Conservation (phyloP, 306 rosid genomes). For the Cyamopsis tetragonoloba region DNA sequence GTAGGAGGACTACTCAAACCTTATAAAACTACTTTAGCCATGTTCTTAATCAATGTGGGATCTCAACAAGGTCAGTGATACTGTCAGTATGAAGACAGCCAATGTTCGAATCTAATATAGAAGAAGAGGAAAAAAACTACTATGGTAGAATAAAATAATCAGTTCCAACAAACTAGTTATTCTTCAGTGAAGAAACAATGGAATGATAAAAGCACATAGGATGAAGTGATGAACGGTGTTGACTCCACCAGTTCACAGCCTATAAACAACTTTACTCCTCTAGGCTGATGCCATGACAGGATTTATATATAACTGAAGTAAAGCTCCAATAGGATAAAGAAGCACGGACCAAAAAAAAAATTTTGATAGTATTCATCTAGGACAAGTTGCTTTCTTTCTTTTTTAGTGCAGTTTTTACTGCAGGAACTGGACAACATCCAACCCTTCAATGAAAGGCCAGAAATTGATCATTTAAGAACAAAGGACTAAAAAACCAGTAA, state of each 20-base stretch:
- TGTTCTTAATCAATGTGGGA: too few species aligned
- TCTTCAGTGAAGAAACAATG: slow-evolving; percentile 9
- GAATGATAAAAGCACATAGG: too few species aligned
- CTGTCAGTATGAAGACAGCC: not conserved
- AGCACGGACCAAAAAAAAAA: not conserved
- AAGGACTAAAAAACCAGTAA: not conserved
- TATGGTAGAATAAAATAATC: slow-evolving; percentile 2
- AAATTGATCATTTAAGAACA: not conserved
- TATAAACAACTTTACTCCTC: not conserved
- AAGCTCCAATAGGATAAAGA: slow-evolving; percentile 14
- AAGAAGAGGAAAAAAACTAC: not conserved
- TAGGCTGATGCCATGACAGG: slow-evolving; percentile 3
- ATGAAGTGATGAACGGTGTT: slow-evolving; percentile 6
- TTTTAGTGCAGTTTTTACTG: not conserved
- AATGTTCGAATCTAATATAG: slow-evolving; percentile 3
- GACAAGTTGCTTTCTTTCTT: not conserved
- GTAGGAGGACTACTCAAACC: too few species aligned
- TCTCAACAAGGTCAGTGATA: too few species aligned
- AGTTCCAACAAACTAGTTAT: slow-evolving; percentile 11
- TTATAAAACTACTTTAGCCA: too few species aligned
- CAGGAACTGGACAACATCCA: slow-evolving; percentile 10
- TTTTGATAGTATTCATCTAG: slow-evolving; percentile 2
- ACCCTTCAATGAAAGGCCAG: not conserved
- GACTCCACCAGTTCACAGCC: slow-evolving; percentile 11
- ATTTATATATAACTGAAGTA: slow-evolving; percentile 12